A percentile compares a stretch with the other conserved stretches of the same genome.
Conservation (phyloP, 208 protist genomes). For the Lotmaria passim region DNA sequence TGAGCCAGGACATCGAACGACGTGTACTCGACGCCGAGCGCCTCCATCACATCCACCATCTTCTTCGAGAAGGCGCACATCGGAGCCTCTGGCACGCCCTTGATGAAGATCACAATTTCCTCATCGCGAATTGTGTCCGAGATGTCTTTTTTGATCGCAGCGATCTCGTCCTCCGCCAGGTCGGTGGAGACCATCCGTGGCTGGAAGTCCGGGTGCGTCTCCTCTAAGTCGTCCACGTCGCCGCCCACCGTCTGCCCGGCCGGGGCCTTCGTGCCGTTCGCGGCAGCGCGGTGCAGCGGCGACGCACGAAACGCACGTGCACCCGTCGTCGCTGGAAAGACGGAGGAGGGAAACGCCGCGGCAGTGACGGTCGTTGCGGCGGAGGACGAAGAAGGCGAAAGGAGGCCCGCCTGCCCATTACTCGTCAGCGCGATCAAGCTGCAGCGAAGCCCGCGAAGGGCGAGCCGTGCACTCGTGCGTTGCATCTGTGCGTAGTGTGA, state of each 20-base stretch:
- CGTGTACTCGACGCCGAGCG: slow-evolving; percentile 92
- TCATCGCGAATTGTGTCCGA: slow-evolving; percentile 88
- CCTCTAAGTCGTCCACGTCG: slow-evolving; percentile 67
- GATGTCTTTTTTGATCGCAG: slow-evolving; percentile 90
- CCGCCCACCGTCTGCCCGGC: slow-evolving; percentile 34
- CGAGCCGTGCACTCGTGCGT: background rate
- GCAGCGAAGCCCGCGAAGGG: background rate
- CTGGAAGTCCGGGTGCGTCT: slow-evolving; percentile 91
- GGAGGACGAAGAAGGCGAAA: background rate
- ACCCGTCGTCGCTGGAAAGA: background rate
- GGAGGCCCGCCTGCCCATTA: background rate
- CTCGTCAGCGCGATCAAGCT: background rate
- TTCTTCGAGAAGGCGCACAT: slow-evolving; percentile 96
- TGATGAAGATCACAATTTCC: slow-evolving; percentile 96
- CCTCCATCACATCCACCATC: slow-evolving; percentile 93
- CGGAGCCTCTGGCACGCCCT: slow-evolving; percentile 94
- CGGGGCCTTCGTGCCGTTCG: background rate
- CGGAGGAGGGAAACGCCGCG: background rate
- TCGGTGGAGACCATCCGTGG: slow-evolving; percentile 70
- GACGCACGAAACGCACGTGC: background rate
- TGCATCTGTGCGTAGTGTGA: slow-evolving; percentile 1
- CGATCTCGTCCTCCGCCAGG: slow-evolving; percentile 78
- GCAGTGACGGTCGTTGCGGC: background rate
- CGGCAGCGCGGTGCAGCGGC: background rate
- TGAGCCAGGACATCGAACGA: slow-evolving; percentile 95